Base-by-base conservation (phyloP, 2,329 filamentous ascomycete species). In the Aureobasidium sp. region DNA sequence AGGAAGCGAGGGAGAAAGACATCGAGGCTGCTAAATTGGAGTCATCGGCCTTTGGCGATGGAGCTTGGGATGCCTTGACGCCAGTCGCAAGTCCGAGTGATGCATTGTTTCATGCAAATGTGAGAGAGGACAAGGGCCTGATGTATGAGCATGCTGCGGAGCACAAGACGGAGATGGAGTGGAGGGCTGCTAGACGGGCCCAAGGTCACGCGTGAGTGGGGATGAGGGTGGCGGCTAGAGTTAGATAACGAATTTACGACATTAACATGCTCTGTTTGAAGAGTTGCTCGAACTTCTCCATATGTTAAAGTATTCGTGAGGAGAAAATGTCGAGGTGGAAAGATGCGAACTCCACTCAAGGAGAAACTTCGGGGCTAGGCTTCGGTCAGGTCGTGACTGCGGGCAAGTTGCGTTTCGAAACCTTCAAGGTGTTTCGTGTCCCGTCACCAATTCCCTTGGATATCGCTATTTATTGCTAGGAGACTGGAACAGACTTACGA, bases 231-330 rank as follows among this genome's bases (percentile, higher is more conserved):
- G 3, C 1, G 39, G 21, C 11, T 10, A 8, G 6, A 44, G 30
- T 16, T 41, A 39, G 32, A 47, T 47, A 58, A 58, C 5, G 54
- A 58, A 58, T 58, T 47, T 7, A 58, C 42, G 54, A 58, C 54
- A 58, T 47, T 7, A 41, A 44, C n/a, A 29, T 16, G 21, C 21
- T 21, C 21, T 21, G 21, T 21, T 21, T 21, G 21, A 21, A 21
- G 21, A 21, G 21, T 21, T 21, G 1, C 21, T 21, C 1, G 21
- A 21, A 21, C 21, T 21, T 21, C 21, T 21, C 21, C 21, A 21
- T 21, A 21, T 21, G 21, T 21, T 21, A 21, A 21, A 6, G 2
- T 47, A 6, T 27, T 15, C 21, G 25, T 7, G 21, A 27, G 36
- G 16, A 8, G 34, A 21, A 21, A 21, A 21, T 21, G 21, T 21